Evolutionary conservation across 345 rosid genomes (phyloP).

Genomic region (Eucalyptus regnans): DNA sequence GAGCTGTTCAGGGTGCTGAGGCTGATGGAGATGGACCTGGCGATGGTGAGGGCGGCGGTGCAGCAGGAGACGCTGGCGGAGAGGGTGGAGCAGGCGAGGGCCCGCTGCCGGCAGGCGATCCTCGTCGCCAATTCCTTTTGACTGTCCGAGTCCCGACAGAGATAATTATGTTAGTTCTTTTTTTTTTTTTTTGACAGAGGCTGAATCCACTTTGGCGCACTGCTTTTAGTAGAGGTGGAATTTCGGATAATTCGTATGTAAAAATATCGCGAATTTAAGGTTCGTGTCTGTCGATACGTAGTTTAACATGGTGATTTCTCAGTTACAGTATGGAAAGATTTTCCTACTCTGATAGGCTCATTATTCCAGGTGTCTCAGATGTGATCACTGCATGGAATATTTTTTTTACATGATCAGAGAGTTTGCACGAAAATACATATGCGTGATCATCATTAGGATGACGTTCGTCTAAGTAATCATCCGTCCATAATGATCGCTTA

Average conservation of each 20-base stretch:
- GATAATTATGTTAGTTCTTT: no score
- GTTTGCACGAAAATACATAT: not conserved
- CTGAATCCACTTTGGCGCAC: not conserved
- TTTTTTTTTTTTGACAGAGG: not conserved
- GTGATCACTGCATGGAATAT: not conserved
- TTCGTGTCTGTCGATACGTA: not conserved
- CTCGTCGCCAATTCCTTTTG: constrained; percentile 76
- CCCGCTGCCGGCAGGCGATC: constrained; percentile 86
- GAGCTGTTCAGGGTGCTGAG: constrained; percentile 81
- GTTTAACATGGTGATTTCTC: not conserved
- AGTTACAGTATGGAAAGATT: not conserved
- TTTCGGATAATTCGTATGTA: not conserved
- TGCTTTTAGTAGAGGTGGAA: not conserved
- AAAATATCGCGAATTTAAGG: not conserved
- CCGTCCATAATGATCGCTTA: not conserved
- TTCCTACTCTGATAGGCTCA: not conserved
- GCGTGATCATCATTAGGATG: not conserved
- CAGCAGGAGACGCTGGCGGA: constrained; percentile 62
- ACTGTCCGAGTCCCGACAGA: not conserved
- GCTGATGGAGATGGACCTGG: constrained; percentile 96
- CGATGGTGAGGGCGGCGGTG: constrained; percentile 86
- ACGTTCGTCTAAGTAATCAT: not conserved
- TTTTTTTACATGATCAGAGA: not conserved
- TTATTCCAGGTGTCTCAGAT: not conserved
- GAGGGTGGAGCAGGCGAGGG: constrained; percentile 74